Evolutionary conservation across 305 asterid genomes (phyloP).

Genomic region (Solanum hybrid): DNA sequence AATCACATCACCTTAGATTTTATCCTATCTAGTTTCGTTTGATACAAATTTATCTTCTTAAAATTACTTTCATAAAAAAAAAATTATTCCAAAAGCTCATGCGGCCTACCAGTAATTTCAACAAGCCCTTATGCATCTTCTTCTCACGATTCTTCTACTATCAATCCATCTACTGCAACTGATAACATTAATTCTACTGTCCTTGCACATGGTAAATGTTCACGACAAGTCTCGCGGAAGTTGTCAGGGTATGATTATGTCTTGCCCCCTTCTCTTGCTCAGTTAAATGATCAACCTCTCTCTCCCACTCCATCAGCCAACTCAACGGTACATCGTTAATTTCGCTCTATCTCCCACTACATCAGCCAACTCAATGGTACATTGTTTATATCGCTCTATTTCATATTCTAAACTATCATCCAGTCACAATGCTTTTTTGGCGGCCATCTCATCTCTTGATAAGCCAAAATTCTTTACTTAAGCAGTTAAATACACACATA

Average conservation of each 20-base stretch:
- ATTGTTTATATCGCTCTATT: too few relatives aligned
- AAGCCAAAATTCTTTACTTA: not conserved
- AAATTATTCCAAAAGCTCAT: not conserved
- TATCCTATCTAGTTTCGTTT: not conserved
- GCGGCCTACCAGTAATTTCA: not conserved
- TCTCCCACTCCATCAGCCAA: not conserved
- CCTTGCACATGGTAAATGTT: not conserved
- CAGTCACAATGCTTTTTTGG: not conserved
- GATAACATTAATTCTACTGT: not conserved
- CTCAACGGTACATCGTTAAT: too few relatives aligned
- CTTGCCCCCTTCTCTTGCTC: not conserved
- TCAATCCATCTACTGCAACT: not conserved
- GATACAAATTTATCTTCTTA: not conserved
- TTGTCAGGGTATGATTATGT: not conserved
- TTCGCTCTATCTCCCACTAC: too few relatives aligned
- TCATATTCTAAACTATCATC: not conserved
- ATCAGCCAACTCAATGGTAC: too few relatives aligned
- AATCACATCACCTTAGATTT: not conserved
- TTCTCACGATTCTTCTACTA: not conserved
- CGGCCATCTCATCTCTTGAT: not conserved
- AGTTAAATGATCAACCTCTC: not conserved
- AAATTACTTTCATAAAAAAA: not conserved
- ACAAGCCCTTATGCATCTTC: not conserved
- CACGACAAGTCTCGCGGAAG: not conserved
- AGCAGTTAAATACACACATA: not conserved